Evolutionary conservation across 768 basidiomycete species (phyloP).

Genomic region (Mycena latifolia): DNA sequence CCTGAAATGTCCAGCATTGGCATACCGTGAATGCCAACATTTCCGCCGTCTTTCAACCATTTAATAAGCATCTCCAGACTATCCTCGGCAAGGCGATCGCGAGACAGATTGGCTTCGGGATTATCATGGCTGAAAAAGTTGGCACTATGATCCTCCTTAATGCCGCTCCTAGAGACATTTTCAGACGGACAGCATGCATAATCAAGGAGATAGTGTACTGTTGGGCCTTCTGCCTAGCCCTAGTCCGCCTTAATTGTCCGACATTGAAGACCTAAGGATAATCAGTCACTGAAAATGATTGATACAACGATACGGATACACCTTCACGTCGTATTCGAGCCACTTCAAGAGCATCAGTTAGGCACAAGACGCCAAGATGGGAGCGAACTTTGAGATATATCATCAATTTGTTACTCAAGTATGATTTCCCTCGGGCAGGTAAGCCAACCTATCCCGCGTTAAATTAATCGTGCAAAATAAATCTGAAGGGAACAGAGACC

Average conservation of each 20-base stretch:
- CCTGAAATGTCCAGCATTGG: slow-evolving; percentile 6
- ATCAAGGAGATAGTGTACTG: slow-evolving; percentile 58
- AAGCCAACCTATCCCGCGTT: slow-evolving; percentile 81
- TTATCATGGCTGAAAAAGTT: slow-evolving; percentile 93
- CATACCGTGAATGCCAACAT: slow-evolving; percentile 97
- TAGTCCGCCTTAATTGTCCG: slow-evolving; percentile 90
- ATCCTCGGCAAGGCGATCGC: slow-evolving; percentile 90
- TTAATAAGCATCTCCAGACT: slow-evolving; percentile 94
- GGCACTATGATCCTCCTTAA: slow-evolving; percentile 92
- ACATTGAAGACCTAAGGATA: slow-evolving; percentile 92
- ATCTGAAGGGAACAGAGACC: slow-evolving; percentile 58
- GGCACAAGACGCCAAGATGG: slow-evolving; percentile 8
- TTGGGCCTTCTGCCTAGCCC: slow-evolving; percentile 84
- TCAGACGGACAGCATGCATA: slow-evolving; percentile 12
- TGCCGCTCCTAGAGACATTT: slow-evolving; percentile 68
- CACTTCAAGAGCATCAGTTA: slow-evolving; percentile 66
- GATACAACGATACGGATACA: slow-evolving; percentile 37
- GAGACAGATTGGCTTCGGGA: slow-evolving; percentile 75
- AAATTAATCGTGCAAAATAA: slow-evolving; percentile 9
- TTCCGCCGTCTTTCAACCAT: slow-evolving; percentile 96
- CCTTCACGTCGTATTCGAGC: slow-evolving; percentile 98
- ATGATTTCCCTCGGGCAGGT: slow-evolving; percentile 98
- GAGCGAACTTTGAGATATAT: slow-evolving; percentile 86
- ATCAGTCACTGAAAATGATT: not conserved
- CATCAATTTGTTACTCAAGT: slow-evolving; percentile 97